Conservation (phyloP, 1,284 basidiomycete genomes). For the Trametes hirsuta region DNA sequence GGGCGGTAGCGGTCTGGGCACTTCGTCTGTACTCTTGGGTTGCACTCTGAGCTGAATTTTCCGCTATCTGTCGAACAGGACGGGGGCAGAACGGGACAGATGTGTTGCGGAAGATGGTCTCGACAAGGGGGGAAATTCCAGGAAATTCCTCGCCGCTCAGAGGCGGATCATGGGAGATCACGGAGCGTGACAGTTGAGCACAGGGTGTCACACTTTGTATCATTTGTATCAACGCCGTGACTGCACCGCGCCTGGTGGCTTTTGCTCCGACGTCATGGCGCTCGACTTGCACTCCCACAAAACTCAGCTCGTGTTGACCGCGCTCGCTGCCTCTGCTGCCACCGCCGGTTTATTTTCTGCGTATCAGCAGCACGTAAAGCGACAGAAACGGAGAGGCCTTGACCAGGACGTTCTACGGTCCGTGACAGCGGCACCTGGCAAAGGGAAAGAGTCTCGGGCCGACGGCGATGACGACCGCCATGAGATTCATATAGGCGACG, state of each 20-base stretch:
- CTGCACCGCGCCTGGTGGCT: too few relatives aligned
- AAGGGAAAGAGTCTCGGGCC: slow-evolving; percentile 6
- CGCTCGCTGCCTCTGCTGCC: slow-evolving; percentile 60
- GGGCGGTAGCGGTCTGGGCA: background rate
- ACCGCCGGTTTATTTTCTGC: slow-evolving; percentile 61
- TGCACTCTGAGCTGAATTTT: background rate
- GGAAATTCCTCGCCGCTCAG: too few relatives aligned
- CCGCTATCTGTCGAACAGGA: too few relatives aligned
- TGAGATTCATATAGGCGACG: slow-evolving; percentile 10
- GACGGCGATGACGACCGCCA: slow-evolving; percentile 12
- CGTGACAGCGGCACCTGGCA: slow-evolving; percentile 36
- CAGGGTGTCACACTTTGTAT: too few relatives aligned
- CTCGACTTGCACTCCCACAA: slow-evolving; percentile 45
- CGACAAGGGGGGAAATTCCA: too few relatives aligned
- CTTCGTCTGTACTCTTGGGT: background rate
- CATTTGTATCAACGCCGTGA: too few relatives aligned
- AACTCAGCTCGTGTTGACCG: slow-evolving; percentile 63
- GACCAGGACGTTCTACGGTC: slow-evolving; percentile 59
- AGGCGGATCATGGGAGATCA: too few relatives aligned
- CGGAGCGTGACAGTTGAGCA: too few relatives aligned
- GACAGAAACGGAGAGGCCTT: slow-evolving; percentile 55
- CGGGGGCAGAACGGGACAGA: too few relatives aligned
- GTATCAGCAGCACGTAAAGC: slow-evolving; percentile 54
- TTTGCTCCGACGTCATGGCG: slow-evolving; percentile 17
- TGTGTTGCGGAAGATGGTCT: too few relatives aligned